Evolutionary conservation across 805 yeast species (phyloP).

Genomic region (Candida silvicultrix): DNA sequence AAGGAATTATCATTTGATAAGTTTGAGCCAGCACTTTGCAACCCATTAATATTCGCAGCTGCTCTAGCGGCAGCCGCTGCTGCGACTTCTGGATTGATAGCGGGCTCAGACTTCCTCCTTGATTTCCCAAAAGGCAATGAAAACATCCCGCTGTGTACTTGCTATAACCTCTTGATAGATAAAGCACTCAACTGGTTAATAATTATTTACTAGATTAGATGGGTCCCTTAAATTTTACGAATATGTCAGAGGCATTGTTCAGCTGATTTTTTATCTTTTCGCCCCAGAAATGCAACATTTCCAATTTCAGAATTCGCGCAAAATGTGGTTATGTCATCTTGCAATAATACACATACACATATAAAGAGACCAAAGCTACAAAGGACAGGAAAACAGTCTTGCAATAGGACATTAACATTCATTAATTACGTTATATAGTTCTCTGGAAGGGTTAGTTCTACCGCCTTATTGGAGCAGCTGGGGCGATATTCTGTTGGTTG

Average conservation of each 20-base stretch:
- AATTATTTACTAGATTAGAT: too few relatives aligned
- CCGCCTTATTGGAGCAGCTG: too few relatives aligned
- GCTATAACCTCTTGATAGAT: too few relatives aligned
- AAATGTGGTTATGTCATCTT: background rate
- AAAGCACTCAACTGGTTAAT: too few relatives aligned
- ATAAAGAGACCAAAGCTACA: too few relatives aligned
- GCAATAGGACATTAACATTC: too few relatives aligned
- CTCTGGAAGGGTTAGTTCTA: too few relatives aligned
- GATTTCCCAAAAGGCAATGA: constrained; percentile 1
- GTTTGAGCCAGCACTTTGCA: background rate
- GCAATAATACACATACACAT: too few relatives aligned
- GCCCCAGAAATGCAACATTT: background rate
- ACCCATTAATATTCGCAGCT: background rate
- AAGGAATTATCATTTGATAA: background rate
- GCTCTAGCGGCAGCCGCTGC: background rate
- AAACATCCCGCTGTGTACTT: background rate
- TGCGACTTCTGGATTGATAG: background rate
- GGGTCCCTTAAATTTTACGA: background rate
- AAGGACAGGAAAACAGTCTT: too few relatives aligned
- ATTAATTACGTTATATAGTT: too few relatives aligned
- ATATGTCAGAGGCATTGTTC: background rate
- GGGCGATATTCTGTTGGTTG: too few relatives aligned
- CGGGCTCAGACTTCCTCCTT: constrained; percentile 5
- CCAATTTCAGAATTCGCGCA: background rate
- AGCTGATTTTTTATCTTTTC: background rate